These are phyloP conservation scores for Capsicum rhomboideum DNA, from an alignment of 257 asterid genomes.

Conservation along the genomic window DNA sequence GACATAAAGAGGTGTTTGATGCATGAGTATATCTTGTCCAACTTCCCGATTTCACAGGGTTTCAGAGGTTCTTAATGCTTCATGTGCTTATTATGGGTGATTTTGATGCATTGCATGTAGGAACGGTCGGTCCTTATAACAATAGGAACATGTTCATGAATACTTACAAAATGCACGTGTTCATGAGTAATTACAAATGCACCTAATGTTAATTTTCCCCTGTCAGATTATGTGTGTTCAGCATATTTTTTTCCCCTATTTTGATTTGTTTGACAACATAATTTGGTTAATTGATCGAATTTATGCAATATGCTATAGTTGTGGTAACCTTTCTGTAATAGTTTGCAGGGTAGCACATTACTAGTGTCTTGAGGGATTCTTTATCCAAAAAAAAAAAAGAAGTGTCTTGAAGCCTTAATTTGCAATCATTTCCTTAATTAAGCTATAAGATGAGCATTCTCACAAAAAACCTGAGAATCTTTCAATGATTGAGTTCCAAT, in stretches of 20 bases:
- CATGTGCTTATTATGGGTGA: neutral
- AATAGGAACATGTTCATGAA: neutral
- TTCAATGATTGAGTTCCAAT: neutral
- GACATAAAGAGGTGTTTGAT: neutral
- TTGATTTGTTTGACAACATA: neutral
- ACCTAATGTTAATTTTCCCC: neutral
- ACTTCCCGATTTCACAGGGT: neutral
- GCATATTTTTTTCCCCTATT: neutral
- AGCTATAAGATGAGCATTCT: neutral
- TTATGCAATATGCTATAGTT: neutral
- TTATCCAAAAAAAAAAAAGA: neutral
- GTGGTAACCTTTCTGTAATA: neutral
- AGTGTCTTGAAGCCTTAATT: neutral
- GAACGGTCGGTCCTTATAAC: neutral
- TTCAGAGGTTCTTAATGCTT: neutral
- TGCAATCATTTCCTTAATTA: neutral
- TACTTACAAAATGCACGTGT: neutral
- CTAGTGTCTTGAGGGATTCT: neutral
- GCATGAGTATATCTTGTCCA: neutral
- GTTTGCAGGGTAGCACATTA: neutral
- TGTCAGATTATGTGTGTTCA: neutral
- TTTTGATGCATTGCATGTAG: neutral
- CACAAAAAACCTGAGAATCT: neutral
- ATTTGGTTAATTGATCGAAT: neutral
- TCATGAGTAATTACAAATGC: neutral